Conservation (phyloP, 2,329 filamentous ascomycete genomes). For the Diaporthe eres region DNA sequence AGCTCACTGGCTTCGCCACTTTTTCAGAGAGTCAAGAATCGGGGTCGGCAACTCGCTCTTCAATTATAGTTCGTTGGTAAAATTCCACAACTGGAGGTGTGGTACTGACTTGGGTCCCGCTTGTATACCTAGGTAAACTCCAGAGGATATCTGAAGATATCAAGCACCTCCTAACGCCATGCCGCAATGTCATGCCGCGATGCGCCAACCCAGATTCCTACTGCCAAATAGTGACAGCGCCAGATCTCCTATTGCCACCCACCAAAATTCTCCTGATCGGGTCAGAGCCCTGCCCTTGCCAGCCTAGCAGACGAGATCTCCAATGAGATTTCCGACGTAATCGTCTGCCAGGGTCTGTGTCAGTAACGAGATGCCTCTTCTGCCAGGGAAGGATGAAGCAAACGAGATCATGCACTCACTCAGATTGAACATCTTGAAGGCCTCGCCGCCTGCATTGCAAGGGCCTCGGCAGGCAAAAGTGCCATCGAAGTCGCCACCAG, state of each 20-base stretch:
- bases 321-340: not conserved
- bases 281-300: not conserved
- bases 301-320: not conserved
- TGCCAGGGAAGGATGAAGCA: not conserved
- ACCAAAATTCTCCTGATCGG: not conserved
- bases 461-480: not conserved
- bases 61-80: no score
- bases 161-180: not conserved
- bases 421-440: not conserved
- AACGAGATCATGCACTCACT: not conserved
- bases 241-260: not conserved
- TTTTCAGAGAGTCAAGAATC: rapidly evolving
- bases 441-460: not conserved
- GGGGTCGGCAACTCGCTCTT: no score
- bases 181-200: no score
- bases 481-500: not conserved
- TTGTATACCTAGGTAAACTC: no score
- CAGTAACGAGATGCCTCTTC: not conserved
- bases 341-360: not conserved
- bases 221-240: not conserved
- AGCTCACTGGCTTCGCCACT: no score
- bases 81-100: no score
- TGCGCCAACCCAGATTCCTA: rapidly evolving
- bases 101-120: no score
- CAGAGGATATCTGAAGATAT: not conserved